A percentile compares a stretch with the other conserved stretches of the same genome.
These are phyloP conservation scores for Candida labiduridarum DNA, from an alignment of 1,139 yeast genomes.

Conservation along the genomic window DNA sequence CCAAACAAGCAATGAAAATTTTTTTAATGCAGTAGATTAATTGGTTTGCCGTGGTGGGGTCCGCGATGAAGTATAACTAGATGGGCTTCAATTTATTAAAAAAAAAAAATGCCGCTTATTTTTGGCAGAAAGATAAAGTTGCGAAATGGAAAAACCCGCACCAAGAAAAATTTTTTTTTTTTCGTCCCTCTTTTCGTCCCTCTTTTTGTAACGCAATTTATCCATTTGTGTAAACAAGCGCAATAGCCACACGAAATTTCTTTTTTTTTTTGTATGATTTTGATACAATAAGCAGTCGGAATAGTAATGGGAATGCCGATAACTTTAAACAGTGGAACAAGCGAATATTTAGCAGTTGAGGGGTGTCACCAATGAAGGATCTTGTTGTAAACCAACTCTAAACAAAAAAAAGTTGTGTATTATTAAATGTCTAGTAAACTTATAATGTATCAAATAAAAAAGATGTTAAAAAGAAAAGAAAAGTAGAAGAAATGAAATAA, in stretches of 20 bases:
- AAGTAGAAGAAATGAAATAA: not conserved
- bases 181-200: not conserved
- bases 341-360: too few species aligned
- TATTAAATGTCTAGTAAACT: not conserved
- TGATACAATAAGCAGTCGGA: too few species aligned
- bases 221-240: too few species aligned
- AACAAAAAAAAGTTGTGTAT: not conserved
- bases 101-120: not conserved
- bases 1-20: too few species aligned
- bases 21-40: not conserved
- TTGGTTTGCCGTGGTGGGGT: not conserved
- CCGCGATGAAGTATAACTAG: not conserved
- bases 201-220: too few species aligned
- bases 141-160: not conserved
- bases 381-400: not conserved
- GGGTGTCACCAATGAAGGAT: too few species aligned
- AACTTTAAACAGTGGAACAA: too few species aligned
- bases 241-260: too few species aligned
- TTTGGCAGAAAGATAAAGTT: not conserved
- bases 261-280: too few species aligned
- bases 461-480: not conserved
- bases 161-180: conserved; percentile 1
- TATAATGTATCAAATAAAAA: not conserved
- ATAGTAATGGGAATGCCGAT: too few species aligned
- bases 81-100: not conserved